phyloP scores from a whole-genome alignment of 495 filamentous ascomycete genomes.

The Podospora tetraspora region DNA sequence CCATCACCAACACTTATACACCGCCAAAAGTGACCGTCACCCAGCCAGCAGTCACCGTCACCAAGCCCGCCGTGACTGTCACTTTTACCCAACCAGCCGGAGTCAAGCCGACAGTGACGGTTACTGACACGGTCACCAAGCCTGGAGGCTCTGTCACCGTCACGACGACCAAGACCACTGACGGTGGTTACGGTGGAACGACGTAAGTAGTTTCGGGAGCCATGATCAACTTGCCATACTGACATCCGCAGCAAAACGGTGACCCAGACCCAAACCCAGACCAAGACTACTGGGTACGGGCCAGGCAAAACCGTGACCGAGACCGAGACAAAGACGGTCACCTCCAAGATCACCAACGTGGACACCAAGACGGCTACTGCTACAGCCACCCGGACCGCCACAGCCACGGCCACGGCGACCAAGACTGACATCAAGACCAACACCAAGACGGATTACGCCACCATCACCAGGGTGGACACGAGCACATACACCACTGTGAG shows the following conservation, averaged over 20 bases:
- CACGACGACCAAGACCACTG: slow-evolving; percentile 7
- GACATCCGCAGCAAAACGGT: not conserved
- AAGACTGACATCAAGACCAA: slow-evolving; percentile 18
- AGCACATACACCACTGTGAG: slow-evolving; percentile 22
- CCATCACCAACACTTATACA: not conserved
- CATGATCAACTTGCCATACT: not conserved
- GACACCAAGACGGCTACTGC: slow-evolving; percentile 8
- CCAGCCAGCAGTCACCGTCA: no score
- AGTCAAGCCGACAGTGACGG: not conserved
- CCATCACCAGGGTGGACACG: slow-evolving; percentile 17
- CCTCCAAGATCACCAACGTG: not conserved
- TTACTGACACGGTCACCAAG: not conserved
- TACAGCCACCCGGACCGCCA: slow-evolving; percentile 13
- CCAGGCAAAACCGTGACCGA: not conserved
- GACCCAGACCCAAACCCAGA: not conserved
- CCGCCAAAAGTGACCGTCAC: not conserved
- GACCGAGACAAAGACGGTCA: not conserved
- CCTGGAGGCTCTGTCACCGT: not conserved
- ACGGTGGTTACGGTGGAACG: not conserved
- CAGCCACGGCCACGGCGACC: not conserved
- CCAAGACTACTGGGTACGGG: not conserved
- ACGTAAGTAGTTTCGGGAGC: not conserved
- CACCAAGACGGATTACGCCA: slow-evolving; percentile 13
- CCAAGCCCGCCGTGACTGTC: slow-evolving; percentile 4
- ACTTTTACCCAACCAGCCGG: slow-evolving; percentile 1